These are phyloP conservation scores for Eutypa lata DNA, from an alignment of 2,329 filamentous ascomycete genomes.

Conservation along the genomic window DNA sequence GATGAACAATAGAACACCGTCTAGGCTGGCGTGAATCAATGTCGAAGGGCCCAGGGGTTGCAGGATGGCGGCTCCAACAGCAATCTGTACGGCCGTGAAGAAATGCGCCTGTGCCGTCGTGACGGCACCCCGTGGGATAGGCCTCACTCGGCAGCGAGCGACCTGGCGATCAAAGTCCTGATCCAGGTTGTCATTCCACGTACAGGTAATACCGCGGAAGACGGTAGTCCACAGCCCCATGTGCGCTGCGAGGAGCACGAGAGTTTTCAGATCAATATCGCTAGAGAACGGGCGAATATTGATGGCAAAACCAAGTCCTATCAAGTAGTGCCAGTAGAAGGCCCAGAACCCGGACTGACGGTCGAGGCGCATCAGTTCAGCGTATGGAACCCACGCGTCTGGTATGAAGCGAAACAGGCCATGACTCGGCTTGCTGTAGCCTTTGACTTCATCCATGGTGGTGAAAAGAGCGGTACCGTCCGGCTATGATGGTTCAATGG, in stretches of 20 bases:
- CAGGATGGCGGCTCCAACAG: constrained; percentile 28
- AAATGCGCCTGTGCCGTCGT: constrained; percentile 23
- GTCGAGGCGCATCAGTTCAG: constrained; percentile 50
- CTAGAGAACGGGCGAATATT: constrained; percentile 27
- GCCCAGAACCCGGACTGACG: constrained; percentile 49
- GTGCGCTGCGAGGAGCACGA: neutral
- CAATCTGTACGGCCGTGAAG: constrained; percentile 39
- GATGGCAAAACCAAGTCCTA: constrained; percentile 43
- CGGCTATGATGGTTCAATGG: no score
- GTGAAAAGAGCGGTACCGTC: no score
- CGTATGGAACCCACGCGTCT: constrained; percentile 55
- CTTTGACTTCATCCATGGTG: no score
- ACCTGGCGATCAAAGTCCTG: constrained; percentile 51
- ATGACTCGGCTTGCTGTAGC: no score
- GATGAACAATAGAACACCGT: constrained; percentile 34
- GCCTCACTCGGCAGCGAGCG: constrained; percentile 47
- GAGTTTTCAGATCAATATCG: neutral
- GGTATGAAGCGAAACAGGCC: no score
- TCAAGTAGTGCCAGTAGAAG: constrained; percentile 47
- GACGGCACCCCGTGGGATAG: constrained; percentile 48
- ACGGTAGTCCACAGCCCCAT: constrained; percentile 30
- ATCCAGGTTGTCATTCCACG: constrained; percentile 55
- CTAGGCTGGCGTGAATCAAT: constrained; percentile 33
- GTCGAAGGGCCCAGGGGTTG: constrained; percentile 35
- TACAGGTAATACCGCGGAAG: constrained; percentile 48